A percentile compares a stretch with the other conserved stretches of the same genome.
phyloP scores from a whole-genome alignment of 768 basidiomycete species.

The Boletus rufocinnamomeus region DNA sequence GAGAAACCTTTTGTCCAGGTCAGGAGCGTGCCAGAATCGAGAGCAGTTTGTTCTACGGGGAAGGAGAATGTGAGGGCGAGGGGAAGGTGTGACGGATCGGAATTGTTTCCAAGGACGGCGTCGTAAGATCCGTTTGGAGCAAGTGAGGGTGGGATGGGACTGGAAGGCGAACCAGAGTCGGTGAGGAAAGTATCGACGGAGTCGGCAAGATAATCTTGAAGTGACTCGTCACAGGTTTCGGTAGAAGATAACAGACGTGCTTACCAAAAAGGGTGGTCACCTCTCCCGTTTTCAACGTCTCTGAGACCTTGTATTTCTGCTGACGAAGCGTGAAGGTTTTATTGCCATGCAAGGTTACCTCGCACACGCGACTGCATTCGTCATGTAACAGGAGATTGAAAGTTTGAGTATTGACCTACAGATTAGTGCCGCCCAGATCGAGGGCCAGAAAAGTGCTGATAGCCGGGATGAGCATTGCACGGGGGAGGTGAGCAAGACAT shows the following conservation, averaged over 20 bases:
- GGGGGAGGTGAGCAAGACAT: conserved; percentile 26
- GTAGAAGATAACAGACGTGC: conserved; percentile 14
- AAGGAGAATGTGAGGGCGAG: conserved; percentile 97
- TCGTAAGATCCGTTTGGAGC: conserved; percentile 18
- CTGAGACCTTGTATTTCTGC: conserved; percentile 96
- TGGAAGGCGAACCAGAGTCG: conserved; percentile 35
- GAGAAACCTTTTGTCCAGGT: conserved; percentile 97
- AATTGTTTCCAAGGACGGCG: conserved; percentile 14
- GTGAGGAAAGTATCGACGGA: conserved; percentile 96
- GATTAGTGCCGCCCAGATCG: conserved; percentile 96
- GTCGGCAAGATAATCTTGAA: conserved; percentile 92
- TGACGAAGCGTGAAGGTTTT: conserved; percentile 88
- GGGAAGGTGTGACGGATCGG: conserved; percentile 50
- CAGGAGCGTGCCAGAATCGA: conserved; percentile 85
- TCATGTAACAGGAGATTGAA: neutral
- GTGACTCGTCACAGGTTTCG: conserved; percentile 13
- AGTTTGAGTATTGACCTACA: conserved; percentile 54
- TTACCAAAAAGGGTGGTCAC: conserved; percentile 83
- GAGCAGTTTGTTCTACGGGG: conserved; percentile 95
- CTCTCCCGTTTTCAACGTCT: conserved; percentile 90
- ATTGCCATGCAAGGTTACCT: conserved; percentile 88
- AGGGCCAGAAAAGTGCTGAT: conserved; percentile 91
- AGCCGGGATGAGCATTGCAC: conserved; percentile 11
- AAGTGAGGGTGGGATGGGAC: conserved; percentile 30
- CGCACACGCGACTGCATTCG: conserved; percentile 82